Conservation (phyloP, 75 land plant genomes). For the Picea sitchensis region DNA sequence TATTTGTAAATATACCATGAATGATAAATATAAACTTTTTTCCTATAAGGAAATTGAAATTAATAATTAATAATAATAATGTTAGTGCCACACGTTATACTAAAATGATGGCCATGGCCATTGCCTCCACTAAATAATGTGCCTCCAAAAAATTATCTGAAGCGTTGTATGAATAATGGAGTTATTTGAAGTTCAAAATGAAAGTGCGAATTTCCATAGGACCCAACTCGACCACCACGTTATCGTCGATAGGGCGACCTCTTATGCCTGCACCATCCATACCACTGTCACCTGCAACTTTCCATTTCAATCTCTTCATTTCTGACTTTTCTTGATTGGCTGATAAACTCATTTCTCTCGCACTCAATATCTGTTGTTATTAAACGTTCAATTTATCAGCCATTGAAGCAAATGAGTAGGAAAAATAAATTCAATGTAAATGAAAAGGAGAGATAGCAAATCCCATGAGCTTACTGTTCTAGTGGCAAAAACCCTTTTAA, state of each 20-base stretch:
- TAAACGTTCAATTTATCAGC: not conserved
- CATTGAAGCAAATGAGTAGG: not conserved
- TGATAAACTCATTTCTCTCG: conserved; percentile 63
- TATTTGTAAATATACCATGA: too few relatives aligned
- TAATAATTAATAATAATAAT: too few relatives aligned
- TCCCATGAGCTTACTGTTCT: conserved; percentile 33
- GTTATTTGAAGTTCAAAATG: conserved; percentile 25
- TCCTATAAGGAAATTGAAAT: too few relatives aligned
- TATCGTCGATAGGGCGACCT: conserved; percentile 59
- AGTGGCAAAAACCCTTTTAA: conserved; percentile 55
- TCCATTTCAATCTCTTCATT: conserved; percentile 82
- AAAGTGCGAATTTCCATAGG: conserved; percentile 99
- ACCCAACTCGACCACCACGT: conserved; percentile 65
- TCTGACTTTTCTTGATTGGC: conserved; percentile 79
- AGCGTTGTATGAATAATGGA: too few relatives aligned
- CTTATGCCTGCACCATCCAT: conserved; percentile 17
- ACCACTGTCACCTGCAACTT: conserved; percentile 39
- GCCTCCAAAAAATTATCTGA: too few relatives aligned
- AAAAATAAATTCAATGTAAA: not conserved
- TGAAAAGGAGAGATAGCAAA: not conserved
- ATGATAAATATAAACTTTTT: too few relatives aligned
- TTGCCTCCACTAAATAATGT: too few relatives aligned
- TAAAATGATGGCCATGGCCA: too few relatives aligned
- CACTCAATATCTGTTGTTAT: conserved; percentile 45
- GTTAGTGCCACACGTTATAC: too few relatives aligned